Percentiles rank a stretch among this genome's conserved stretches.
Evolutionary conservation across 768 basidiomycete genomes (phyloP).

Genomic region (Omphalotus guepiniiformis): DNA sequence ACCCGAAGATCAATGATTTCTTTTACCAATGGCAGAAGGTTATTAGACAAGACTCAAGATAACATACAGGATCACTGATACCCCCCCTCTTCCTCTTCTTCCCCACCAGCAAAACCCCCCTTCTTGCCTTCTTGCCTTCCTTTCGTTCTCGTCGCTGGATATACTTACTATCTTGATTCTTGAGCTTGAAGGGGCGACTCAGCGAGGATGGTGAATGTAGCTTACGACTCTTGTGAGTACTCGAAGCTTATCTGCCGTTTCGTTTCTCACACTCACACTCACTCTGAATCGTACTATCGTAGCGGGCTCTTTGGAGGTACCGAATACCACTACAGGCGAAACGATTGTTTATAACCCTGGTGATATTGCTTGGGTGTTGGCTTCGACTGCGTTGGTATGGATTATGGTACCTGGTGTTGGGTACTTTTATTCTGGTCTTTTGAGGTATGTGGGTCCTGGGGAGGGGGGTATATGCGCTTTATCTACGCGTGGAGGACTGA

Average conservation of each 20-base stretch:
- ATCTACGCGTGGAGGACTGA: no score
- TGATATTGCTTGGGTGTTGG: slow-evolving; percentile 60
- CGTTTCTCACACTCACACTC: neutral
- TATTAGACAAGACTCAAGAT: no score
- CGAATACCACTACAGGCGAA: neutral
- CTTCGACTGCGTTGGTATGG: slow-evolving; percentile 59
- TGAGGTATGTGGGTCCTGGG: slow-evolving; percentile 63
- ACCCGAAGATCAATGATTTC: no score
- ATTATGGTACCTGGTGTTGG: slow-evolving; percentile 59
- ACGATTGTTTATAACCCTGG: slow-evolving; percentile 26
- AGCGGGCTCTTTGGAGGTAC: neutral
- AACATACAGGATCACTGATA: no score
- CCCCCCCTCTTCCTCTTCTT: no score
- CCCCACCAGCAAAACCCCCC: no score
- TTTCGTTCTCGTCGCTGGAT: no score
- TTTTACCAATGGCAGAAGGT: no score
- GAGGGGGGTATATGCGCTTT: slow-evolving; percentile 45
- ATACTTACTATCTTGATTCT: no score
- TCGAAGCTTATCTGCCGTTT: neutral
- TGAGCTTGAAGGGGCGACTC: no score
- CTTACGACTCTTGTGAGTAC: neutral
- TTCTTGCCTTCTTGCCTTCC: no score
- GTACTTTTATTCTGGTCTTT: slow-evolving; percentile 65
- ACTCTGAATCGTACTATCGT: neutral
- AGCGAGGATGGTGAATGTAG: slow-evolving; percentile 5